Evolutionary conservation across 2,329 filamentous ascomycete genomes (phyloP), one percentile per base, ranked within the genome.

Genomic region (Epicoccum sorghinum): DNA sequence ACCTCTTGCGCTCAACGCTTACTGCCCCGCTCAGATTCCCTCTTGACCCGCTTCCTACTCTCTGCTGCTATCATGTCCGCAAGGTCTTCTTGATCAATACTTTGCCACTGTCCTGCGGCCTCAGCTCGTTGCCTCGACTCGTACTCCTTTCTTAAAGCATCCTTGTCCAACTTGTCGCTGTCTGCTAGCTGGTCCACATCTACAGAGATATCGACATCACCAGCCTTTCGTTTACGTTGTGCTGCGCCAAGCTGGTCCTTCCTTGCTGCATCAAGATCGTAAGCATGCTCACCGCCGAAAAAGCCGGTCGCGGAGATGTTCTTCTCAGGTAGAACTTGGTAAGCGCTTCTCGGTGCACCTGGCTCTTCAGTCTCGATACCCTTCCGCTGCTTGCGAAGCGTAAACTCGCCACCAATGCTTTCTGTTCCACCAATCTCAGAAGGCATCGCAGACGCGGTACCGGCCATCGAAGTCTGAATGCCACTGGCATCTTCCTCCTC

Each of bases 1-100:
- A 45, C 37, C 52, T 62, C 58, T 56, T 62, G 13, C 39, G 2
- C 37, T 66, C 59, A 73, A 52, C 77, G 68, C 80, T 88, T 88
- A 60, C 85, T 83, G 67, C 83, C 82, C 72, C 87, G 86, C 75
- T 96, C 91, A 27, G 91, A 87, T 65, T 96, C 93, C 61, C 89
- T 86, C 83, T 93, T 96, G 72, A 93, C 84, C 72, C 92, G 85
- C 83, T 98, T 98, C 61, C 91, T 84, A 70, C 88, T 91, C 78
- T 98, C 95, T 68, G 91, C 88, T 10, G 91, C 91, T 78, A 99
- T 97, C 90, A 99, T 96, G 68, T 96, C 90, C 67, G 88, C 93
- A 52, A 99, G 77, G 71, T 97, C 93, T 65, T 98, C 93, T 72
- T 96, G 90, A 75, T 89, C 88, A 53, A 86, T 84, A 85, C 88